Evolutionary conservation across 2,329 filamentous ascomycete species (phyloP).

Genomic region (Colletotrichum caudatum): DNA sequence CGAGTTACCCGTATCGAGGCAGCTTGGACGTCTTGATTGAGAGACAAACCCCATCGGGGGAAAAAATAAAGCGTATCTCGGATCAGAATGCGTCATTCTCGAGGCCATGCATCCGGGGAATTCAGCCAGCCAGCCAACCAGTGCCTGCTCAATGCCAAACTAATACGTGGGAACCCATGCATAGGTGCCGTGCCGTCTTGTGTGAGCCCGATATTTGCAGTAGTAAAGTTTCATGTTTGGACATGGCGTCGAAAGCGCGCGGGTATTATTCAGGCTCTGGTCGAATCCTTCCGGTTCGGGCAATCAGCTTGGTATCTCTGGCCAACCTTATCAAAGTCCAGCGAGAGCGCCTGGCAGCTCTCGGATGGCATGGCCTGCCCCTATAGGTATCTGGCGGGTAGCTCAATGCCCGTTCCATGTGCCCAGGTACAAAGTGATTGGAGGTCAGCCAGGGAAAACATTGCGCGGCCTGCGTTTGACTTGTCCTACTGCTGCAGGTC

Average conservation of each 20-base stretch:
- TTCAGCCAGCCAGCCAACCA: constrained; percentile 1
- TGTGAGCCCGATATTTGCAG: constrained; percentile 18
- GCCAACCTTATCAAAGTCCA: constrained; percentile 7
- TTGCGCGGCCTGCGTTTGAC: constrained; percentile 36
- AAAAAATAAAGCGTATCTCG: constrained; percentile 8
- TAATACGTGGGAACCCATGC: constrained; percentile 9
- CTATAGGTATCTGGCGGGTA: background rate
- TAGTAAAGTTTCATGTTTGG: constrained; percentile 35
- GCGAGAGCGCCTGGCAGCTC: constrained; percentile 3
- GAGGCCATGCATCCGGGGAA: constrained; percentile 17
- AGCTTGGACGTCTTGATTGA: background rate
- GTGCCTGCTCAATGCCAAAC: constrained; percentile 27
- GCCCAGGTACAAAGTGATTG: background rate
- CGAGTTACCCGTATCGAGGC: background rate
- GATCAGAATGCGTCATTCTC: constrained; percentile 25
- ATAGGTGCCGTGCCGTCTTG: background rate
- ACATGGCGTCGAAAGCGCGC: constrained; percentile 36
- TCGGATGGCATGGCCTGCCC: background rate
- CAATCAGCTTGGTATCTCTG: constrained; percentile 17
- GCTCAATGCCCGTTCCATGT: background rate
- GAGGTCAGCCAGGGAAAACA: constrained; percentile 20
- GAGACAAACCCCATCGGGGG: background rate
- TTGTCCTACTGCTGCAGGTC: constrained; percentile 27
- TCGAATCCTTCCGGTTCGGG: constrained; percentile 18
- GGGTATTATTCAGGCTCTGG: constrained; percentile 25